Conservation (phyloP, 768 basidiomycete species). For the Rickenella mellea region DNA sequence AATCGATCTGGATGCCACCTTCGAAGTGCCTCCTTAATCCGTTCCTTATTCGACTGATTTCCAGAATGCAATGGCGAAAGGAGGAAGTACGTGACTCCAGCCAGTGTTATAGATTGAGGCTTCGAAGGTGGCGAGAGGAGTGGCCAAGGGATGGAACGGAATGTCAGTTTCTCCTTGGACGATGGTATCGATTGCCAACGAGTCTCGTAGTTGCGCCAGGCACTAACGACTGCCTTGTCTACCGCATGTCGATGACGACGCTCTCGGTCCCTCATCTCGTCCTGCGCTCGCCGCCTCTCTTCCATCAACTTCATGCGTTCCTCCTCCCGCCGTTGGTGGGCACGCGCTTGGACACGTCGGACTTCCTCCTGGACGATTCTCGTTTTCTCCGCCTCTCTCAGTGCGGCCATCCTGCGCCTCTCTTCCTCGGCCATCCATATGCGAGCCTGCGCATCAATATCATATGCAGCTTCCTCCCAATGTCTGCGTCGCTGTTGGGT, state of each 20-base stretch:
- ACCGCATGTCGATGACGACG: constrained; percentile 31
- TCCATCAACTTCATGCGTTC: constrained; percentile 39
- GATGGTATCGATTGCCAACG: constrained; percentile 47
- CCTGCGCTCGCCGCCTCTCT: constrained; percentile 30
- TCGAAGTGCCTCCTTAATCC: constrained; percentile 56
- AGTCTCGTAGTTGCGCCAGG: constrained; percentile 57
- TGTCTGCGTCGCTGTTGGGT: constrained; percentile 24
- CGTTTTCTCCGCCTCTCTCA: constrained; percentile 36
- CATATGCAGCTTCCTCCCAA: constrained; percentile 34
- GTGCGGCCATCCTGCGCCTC: constrained; percentile 31
- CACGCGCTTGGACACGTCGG: constrained; percentile 40
- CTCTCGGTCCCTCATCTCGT: constrained; percentile 23
- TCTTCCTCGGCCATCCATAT: constrained; percentile 20
- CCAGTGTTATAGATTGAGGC: constrained; percentile 41
- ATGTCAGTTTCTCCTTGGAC: constrained; percentile 42
- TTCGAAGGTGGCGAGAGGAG: constrained; percentile 30
- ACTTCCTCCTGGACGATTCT: constrained; percentile 46
- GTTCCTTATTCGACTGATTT: constrained; percentile 49
- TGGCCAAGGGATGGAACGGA: constrained; percentile 70
- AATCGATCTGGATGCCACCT: constrained; percentile 82
- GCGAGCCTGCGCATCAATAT: constrained; percentile 7
- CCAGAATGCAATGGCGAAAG: constrained; percentile 57
- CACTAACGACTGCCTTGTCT: constrained; percentile 38
- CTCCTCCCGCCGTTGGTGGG: constrained; percentile 39
- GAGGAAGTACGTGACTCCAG: constrained; percentile 51